Conservation (phyloP, 2,329 filamentous ascomycete species). For the Ophiostoma ips region DNA sequence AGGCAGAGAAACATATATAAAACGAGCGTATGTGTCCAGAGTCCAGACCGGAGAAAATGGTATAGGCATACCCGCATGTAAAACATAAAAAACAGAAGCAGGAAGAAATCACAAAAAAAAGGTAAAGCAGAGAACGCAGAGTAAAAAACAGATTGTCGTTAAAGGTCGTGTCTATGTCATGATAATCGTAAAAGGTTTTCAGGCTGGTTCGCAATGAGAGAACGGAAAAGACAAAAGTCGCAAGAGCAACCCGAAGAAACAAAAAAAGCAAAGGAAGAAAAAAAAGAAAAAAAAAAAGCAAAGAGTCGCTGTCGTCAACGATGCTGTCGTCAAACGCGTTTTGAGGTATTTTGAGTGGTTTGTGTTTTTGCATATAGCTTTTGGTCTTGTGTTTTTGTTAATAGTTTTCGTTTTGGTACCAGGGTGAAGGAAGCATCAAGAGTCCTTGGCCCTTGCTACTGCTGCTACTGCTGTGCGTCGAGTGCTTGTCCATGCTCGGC, state of each 20-base stretch:
- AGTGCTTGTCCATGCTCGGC: neutral
- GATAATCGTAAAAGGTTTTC: neutral
- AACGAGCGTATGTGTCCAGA: too few relatives aligned
- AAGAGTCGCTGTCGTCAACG: neutral
- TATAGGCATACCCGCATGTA: too few relatives aligned
- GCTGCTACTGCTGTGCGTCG: too few relatives aligned
- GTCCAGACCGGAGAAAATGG: too few relatives aligned
- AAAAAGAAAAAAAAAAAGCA: neutral
- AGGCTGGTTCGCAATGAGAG: neutral
- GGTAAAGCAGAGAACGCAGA: neutral
- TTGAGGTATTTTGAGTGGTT: neutral
- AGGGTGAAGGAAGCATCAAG: too few relatives aligned
- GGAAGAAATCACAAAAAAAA: neutral
- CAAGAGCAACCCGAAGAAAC: too few relatives aligned
- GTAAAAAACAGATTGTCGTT: neutral
- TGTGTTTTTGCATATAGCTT: too few relatives aligned
- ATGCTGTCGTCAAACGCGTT: neutral
- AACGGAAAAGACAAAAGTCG: neutral
- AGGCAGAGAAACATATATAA: neutral
- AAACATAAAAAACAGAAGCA: neutral
- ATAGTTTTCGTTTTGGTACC: too few relatives aligned
- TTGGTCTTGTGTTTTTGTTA: too few relatives aligned
- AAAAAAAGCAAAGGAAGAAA: neutral
- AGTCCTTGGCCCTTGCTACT: too few relatives aligned
- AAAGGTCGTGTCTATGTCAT: constrained; percentile 9